Evolutionary conservation across 2,329 filamentous ascomycete genomes (phyloP).

Genomic region (Talaromyces verruculosus): DNA sequence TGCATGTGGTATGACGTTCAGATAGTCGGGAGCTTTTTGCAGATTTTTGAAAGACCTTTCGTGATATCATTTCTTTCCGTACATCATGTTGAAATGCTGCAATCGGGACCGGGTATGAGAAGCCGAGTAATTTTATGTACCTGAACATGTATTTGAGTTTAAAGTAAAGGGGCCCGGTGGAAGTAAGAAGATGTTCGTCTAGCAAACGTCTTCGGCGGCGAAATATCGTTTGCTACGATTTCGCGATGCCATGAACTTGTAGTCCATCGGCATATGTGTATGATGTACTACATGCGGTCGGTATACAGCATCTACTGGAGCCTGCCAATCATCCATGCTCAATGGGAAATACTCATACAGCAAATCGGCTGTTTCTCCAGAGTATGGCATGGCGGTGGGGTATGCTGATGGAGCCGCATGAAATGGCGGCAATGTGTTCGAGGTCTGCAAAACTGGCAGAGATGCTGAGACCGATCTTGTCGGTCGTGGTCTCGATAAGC

Average conservation of each 20-base stretch:
- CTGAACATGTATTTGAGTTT: slow-evolving; percentile 11
- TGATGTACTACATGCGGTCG: slow-evolving; percentile 92
- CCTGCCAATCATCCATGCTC: slow-evolving; percentile 87
- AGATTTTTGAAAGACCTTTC: not conserved
- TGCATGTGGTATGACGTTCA: slow-evolving; percentile 1
- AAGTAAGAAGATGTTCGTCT: slow-evolving; percentile 2
- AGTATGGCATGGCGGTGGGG: slow-evolving; percentile 56
- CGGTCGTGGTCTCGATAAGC: slow-evolving; percentile 33
- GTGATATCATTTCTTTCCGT: slow-evolving; percentile 17
- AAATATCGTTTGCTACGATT: slow-evolving; percentile 72
- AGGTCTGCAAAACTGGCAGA: slow-evolving; percentile 32
- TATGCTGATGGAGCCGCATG: slow-evolving; percentile 37
- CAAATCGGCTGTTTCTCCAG: slow-evolving; percentile 72
- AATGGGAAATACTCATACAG: slow-evolving; percentile 95
- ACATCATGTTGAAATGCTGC: slow-evolving; percentile 6
- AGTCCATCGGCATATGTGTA: slow-evolving; percentile 66
- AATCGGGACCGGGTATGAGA: not conserved
- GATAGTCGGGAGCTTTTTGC: not conserved
- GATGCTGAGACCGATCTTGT: slow-evolving; percentile 29
- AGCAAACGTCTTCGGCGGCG: slow-evolving; percentile 57
- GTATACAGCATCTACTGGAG: slow-evolving; percentile 85
- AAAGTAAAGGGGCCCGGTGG: not conserved
- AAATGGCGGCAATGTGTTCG: slow-evolving; percentile 28
- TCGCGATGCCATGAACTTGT: slow-evolving; percentile 66
- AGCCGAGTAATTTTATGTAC: slow-evolving; percentile 11